Evolutionary conservation across 257 asterid genomes (phyloP), one percentile per base, ranked within the genome.

Genomic region (Nicotiana attenuata): DNA sequence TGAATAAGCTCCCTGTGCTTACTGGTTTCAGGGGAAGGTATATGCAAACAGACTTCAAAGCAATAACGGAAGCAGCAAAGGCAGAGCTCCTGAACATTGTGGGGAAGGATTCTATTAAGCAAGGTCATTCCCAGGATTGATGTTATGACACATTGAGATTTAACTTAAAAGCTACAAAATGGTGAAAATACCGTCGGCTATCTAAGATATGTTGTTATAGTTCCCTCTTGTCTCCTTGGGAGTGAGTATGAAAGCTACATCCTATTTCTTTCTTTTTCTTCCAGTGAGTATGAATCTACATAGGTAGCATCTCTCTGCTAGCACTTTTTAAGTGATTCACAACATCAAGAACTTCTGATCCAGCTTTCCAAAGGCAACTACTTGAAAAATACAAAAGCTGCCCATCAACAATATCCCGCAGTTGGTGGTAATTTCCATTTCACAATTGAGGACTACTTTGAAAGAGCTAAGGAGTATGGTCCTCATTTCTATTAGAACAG

Each of bases 21-120:
- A 68, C 38, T 80, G 81, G 78, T 80, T 89, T 85, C 91, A 96
- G 99, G 98, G 97, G 98, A 82, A 89, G 97, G 82, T 93, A 96
- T 73, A 86, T 83, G 83, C 90, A 92, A 47, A 82, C 92, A 75
- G 97, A 96, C 85, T 96, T 96, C 86, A 87, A 90, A 88, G 89
- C 88, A 10, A 81, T 96, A 59, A 92, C 93, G 91, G 97, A 94
- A 86, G 98, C 97, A 81, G 97, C 98, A 47, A 91, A 90, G 85
- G 87, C 82, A 75, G 99, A 91, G 80, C 98, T 96, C 88, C 63
- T 94, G 52, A 88, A 84, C 64, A 83, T 86, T 81, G 92, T 88
- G 1, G 90, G 89, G 45, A 91, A 89, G 88, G 86, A 86, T 80
- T 77, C 81, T 68, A 66, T 47, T 47, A 22, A 73, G 52, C 15